These are phyloP conservation scores for Talaromyces albobiverticillius DNA, from an alignment of 2,329 filamentous ascomycete species.

Conservation along the genomic window DNA sequence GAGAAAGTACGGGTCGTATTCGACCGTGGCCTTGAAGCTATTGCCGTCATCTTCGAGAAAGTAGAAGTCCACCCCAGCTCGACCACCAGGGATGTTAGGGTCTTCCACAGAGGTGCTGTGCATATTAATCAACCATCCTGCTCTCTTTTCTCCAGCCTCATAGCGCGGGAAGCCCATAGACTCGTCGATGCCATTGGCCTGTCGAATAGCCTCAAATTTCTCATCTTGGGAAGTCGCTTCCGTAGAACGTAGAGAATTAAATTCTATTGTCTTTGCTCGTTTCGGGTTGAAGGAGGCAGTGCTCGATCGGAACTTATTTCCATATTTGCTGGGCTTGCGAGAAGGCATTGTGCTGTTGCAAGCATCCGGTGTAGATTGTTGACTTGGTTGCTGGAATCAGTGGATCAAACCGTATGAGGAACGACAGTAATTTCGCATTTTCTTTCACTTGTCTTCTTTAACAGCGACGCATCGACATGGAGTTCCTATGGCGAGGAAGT, in stretches of 20 bases:
- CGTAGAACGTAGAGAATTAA: conserved; percentile 67
- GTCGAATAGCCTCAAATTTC: conserved; percentile 77
- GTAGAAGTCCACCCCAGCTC: conserved; percentile 92
- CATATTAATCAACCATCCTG: conserved; percentile 95
- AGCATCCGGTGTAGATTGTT: conserved; percentile 23
- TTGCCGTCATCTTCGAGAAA: conserved; percentile 87
- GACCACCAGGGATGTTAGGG: conserved; percentile 75
- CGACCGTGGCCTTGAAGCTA: conserved; percentile 92
- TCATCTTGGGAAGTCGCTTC: conserved; percentile 92
- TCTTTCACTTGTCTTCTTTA: neutral
- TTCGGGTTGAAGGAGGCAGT: conserved; percentile 47
- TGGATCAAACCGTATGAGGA: conserved; percentile 22
- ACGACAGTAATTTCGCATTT: conserved; percentile 2
- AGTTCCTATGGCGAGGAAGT: too few species aligned
- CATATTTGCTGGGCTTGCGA: conserved; percentile 62
- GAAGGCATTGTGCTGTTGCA: conserved; percentile 45
- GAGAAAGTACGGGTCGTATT: conserved; percentile 96
- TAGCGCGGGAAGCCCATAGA: conserved; percentile 90
- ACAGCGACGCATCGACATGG: neutral
- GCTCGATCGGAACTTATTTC: conserved; percentile 49
- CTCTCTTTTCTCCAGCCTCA: conserved; percentile 78
- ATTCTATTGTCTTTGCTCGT: conserved; percentile 73
- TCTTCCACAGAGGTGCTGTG: conserved; percentile 86
- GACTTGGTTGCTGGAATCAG: conserved; percentile 14
- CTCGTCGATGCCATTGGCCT: conserved; percentile 90